Base-by-base conservation (phyloP, 2,329 filamentous ascomycete genomes). In the Purpureocillium takamizusanense region DNA sequence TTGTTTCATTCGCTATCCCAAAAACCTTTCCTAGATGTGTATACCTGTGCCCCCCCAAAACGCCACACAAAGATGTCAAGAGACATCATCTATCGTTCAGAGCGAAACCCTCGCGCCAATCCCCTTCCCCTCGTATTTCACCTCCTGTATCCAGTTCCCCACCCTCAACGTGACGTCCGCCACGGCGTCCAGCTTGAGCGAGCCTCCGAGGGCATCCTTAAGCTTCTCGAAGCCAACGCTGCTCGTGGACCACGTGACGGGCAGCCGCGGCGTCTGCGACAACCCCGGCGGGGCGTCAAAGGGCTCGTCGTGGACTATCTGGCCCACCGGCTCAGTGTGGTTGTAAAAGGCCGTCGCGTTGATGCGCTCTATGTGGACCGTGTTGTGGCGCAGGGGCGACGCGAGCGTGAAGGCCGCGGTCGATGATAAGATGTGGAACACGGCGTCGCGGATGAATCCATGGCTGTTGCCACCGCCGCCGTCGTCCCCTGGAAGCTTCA, bases 341-440 rank as follows among this genome's bases (percentile, higher is more conserved):
- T 94, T 87, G 59, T 94, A 94, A 44, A 79, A 83, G 0, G 92
- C 88, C 2, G 83, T 87, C 7, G 90, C 90, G 52, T 94, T 83
- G 51, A 97, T 74, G 36, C 70, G 72, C 29, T 86, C 86, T 45
- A 98, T 74, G 50, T 79, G 84, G 14, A 97, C 62, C 1, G 79
- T 86, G 37, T 83, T 83, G 41, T 78, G 67, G 31, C 69, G 63
- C 8, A 97, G 67, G 0, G 92, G 92, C 1, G 89, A 95, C 30
- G 81, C 72, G 16, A 97, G 71, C 0, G 76, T 80, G 59, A 98
- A 95, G 1, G 82, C 78, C 4, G 90, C 90, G 1, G 87, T 88
- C 1, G 87, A 94, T 13, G 86, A 84, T 45, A 92, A 72, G 37
- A 97, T 62, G 62, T 97, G 88, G 61, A 98, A 81, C 7, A 81